Conservation (phyloP, 306 rosid genomes). For the Arachis stenosperma region DNA sequence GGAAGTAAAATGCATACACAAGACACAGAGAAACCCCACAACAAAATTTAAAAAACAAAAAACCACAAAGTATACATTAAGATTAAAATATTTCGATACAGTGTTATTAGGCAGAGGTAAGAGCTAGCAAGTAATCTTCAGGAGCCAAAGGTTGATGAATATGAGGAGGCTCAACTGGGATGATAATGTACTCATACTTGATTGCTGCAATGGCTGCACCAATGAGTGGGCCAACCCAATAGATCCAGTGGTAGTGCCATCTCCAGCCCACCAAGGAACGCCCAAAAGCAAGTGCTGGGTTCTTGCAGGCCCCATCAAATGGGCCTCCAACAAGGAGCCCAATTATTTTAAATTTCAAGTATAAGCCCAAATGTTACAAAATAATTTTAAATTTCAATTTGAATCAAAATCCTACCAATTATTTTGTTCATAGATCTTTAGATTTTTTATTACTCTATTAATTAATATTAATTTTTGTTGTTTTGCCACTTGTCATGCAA, state of each 20-base stretch:
- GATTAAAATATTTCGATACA: background rate
- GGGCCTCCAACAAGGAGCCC: constrained; percentile 86
- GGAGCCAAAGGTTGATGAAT: constrained; percentile 92
- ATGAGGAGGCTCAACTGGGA: constrained; percentile 74
- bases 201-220: constrained; percentile 89
- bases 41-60: background rate
- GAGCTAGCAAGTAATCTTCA: constrained; percentile 68
- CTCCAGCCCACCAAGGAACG: constrained; percentile 92
- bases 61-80: constrained; percentile 16
- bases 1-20: constrained; percentile 19
- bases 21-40: background rate
- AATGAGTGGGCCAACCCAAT: constrained; percentile 86
- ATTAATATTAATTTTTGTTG: too few species aligned
- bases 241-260: constrained; percentile 92
- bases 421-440: too few species aligned
- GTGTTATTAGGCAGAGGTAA: too few species aligned
- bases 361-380: too few species aligned
- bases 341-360: constrained; percentile 23
- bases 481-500: too few species aligned
- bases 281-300: constrained; percentile 94
- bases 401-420: too few species aligned
- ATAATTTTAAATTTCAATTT: too few species aligned
- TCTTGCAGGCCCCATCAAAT: constrained; percentile 94
- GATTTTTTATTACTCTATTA: too few species aligned
- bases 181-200: constrained; percentile 70